Base-by-base conservation (phyloP, 2,329 filamentous ascomycete genomes). In the Plectosphaerella cucumerina region DNA sequence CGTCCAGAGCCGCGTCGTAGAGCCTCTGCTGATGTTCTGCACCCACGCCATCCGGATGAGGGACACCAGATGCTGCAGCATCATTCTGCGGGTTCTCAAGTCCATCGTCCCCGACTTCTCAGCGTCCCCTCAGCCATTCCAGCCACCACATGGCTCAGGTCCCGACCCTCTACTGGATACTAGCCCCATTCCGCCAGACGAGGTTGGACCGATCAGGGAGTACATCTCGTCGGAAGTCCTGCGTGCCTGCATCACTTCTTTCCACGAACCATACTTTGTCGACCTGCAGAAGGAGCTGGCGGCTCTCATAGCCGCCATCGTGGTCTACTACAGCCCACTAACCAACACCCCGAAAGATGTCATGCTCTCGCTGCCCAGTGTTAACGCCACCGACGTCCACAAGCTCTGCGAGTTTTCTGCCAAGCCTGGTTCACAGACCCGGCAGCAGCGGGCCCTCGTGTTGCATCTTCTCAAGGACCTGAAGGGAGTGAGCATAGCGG, bases 211-310 rank as follows among this genome's bases (percentile, higher is more conserved):
- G 8, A 89, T 97, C 55, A 85, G 92, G 48, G 90, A 96, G 62
- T 99, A 92, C 68, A 92, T 97, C 63, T 90, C 86, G 48, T 84
- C 85, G 5, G 89, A 96, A 58, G 90, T 97, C 3, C 80, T 99
- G 47, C 90, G 92, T 71, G 90, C 91, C 0, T 93, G 89, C 62
- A 89, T 97, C 65, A 89, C 86, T 2, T 95, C 89, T 2, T 83
- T 99, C 47, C 89, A 97, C 69, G 94, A 99, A 59, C 86, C 90
- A 0, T 97, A 97, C 68, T 99, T 97, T 68, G 92, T 97, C 33
- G 94, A 99, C 59, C 82, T 95, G 55, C 94, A 99, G 62, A 93
- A 92, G 65, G 92, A 99, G 48, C 78, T 99, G 20, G 93, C 91
- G 1, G 82, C 85, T 20, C 77, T 97, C 35, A 96, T 99, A 55